Evolutionary conservation across 148 eudicot genomes (phyloP), one percentile per base, ranked within the genome.

Genomic region (Camellia japonica): DNA sequence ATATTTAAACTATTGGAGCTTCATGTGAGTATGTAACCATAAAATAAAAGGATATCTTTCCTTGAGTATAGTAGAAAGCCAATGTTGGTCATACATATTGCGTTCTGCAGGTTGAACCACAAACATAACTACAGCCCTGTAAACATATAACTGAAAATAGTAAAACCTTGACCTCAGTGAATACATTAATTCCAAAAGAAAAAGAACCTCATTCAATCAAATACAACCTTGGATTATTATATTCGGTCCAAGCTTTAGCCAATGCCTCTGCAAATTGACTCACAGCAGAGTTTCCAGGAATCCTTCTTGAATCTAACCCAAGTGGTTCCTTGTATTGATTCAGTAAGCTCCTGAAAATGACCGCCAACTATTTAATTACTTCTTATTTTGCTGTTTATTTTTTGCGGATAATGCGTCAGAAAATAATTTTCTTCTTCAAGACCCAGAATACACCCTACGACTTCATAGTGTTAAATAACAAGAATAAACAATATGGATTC

Each of bases 41-140:
- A 14, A 52, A 67, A 30, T 1, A 30, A 82, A 88, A 90, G 97
- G 99, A 96, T 96, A 96, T 96, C 44, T 91, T 88, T 93, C 98
- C 82, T 77, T 89, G 82, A 96, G 84, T 23, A 82, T 80, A 18
- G 86, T 51, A 69, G 80, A 87, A 79, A 96, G 91, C 97, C 99
- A 94, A 82, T 86, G 97, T 75, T 94, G 99, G 86, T 96, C 99
- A 81, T 96, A 96, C 95, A 96, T 96, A 86, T 96, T 93, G 81
- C 93, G 90, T 78, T 96, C 99, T 87, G 89, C 99, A 79, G 87
- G 60, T 87, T 96, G 99, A 75, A 87, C 90, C 76, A 96, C 95
- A 74, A 90, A 51, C 87, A 96, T 60, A 78, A 92, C 88, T 15
- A 90, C 93, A 85, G 98, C 95, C 91, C 99, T 96, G 91, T 49